Conservation (phyloP, 2,329 filamentous ascomycete genomes). For the Stenocarpella maydis region DNA sequence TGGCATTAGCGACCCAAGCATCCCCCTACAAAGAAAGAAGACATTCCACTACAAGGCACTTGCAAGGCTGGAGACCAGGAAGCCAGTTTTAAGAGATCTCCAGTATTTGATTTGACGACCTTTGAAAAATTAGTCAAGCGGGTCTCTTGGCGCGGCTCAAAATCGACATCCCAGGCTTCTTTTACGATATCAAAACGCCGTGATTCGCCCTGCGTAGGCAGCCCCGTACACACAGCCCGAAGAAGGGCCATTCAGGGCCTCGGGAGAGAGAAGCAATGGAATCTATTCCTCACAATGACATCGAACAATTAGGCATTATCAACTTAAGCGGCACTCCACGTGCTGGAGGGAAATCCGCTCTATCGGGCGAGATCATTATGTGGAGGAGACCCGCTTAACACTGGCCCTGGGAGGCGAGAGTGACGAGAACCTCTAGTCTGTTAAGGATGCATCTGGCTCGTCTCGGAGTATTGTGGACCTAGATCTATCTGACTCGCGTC, state of each 20-base stretch:
- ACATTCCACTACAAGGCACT: not conserved
- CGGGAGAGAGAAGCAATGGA: not conserved
- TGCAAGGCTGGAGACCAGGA: slow-evolving; percentile 11
- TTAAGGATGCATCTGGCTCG: slow-evolving; percentile 11
- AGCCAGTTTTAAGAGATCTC: not conserved
- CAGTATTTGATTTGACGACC: slow-evolving; percentile 16
- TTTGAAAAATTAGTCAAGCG: slow-evolving; percentile 26
- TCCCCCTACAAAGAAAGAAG: not conserved
- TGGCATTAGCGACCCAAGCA: not conserved
- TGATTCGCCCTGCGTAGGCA: slow-evolving; percentile 14
- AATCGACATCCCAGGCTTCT: slow-evolving; percentile 12
- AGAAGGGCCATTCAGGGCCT: slow-evolving; percentile 4
- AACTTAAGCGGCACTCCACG: not conserved
- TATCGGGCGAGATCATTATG: slow-evolving; percentile 20
- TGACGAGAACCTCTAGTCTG: slow-evolving; percentile 6
- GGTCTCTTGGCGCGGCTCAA: slow-evolving; percentile 25
- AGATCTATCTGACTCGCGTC: slow-evolving; percentile 20
- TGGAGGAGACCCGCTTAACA: slow-evolving; percentile 12
- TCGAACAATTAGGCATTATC: slow-evolving; percentile 19
- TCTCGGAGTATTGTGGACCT: slow-evolving; percentile 14
- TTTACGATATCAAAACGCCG: slow-evolving; percentile 19
- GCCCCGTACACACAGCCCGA: slow-evolving; percentile 21
- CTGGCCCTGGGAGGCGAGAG: slow-evolving; percentile 10
- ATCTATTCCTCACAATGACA: slow-evolving; percentile 23
- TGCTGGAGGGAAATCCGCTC: slow-evolving; percentile 14